Evolutionary conservation across 2,329 filamentous ascomycete genomes (phyloP).

Genomic region (Acrocalymma vagum): DNA sequence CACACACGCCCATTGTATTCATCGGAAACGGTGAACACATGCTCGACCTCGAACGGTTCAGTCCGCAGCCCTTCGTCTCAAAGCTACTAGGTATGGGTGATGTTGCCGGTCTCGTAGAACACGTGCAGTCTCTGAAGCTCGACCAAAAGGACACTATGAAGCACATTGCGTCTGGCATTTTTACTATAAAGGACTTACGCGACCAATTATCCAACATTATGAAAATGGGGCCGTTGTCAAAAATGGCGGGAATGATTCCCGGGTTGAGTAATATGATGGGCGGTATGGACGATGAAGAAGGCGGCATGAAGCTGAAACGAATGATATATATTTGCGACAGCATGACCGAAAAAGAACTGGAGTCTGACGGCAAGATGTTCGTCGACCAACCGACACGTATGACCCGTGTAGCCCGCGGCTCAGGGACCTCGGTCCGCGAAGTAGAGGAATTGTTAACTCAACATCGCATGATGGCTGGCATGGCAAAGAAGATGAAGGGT

Average conservation of each 20-base stretch:
- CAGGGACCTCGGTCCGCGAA: conserved; percentile 88
- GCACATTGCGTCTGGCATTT: conserved; percentile 96
- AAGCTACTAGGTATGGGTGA: conserved; percentile 98
- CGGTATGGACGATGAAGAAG: conserved; percentile 96
- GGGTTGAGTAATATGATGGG: conserved; percentile 93
- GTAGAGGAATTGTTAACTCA: conserved; percentile 98
- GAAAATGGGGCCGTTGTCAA: conserved; percentile 98
- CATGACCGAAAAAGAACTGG: conserved; percentile 96
- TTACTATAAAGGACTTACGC: conserved; percentile 90
- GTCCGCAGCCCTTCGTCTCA: conserved; percentile 89
- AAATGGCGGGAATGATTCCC: conserved; percentile 99
- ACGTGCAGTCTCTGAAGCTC: conserved; percentile 93
- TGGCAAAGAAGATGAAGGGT: conserved; percentile 99
- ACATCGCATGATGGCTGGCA: conserved; percentile 97
- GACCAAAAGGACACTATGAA: conserved; percentile 99
- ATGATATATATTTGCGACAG: conserved; percentile 99
- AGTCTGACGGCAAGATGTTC: conserved; percentile 94
- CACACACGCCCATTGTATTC: conserved; percentile 96
- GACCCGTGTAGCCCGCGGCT: conserved; percentile 89
- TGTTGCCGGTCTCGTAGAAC: conserved; percentile 92
- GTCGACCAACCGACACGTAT: conserved; percentile 91
- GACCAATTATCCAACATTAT: conserved; percentile 98
- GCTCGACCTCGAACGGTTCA: conserved; percentile 91
- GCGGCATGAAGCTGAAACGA: conserved; percentile 88
- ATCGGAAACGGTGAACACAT: conserved; percentile 98